phyloP scores from a whole-genome alignment of 75 land plant species.

The Cunninghamia lanceolata region DNA sequence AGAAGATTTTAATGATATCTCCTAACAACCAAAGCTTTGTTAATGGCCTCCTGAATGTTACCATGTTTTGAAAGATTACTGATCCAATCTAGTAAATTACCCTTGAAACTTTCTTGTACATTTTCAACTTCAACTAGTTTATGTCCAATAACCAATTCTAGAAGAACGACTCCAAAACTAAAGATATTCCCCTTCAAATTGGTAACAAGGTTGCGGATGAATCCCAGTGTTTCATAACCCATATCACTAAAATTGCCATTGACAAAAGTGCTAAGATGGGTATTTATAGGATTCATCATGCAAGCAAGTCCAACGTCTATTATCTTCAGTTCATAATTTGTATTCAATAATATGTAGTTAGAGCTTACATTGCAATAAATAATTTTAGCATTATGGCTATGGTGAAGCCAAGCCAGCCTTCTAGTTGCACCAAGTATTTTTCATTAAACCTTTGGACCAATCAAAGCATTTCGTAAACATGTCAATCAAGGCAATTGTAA shows the following conservation, averaged over 20 bases:
- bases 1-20: slow-evolving; percentile 65
- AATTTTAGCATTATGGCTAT: slow-evolving; percentile 85
- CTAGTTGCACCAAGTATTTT: slow-evolving; percentile 81
- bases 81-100: no score
- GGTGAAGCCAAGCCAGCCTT: slow-evolving; percentile 92
- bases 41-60: no score
- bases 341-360: slow-evolving; percentile 73
- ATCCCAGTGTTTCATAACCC: slow-evolving; percentile 94
- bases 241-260: slow-evolving; percentile 91
- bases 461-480: no score
- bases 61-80: no score
- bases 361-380: slow-evolving; percentile 88
- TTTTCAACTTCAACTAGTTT: slow-evolving; percentile 54
- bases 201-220: slow-evolving; percentile 71
- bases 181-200: slow-evolving; percentile 91
- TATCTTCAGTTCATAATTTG: slow-evolving; percentile 68
- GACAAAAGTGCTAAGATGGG: slow-evolving; percentile 87
- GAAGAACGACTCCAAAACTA: slow-evolving; percentile 86
- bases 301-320: slow-evolving; percentile 95
- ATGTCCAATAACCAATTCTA: slow-evolving; percentile 81
- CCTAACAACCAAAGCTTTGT: no score
- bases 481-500: no score
- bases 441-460: no score
- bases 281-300: slow-evolving; percentile 88
- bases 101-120: slow-evolving; percentile 62